A percentile compares a stretch with the other conserved stretches of the same genome.
These are phyloP conservation scores for Ogataea methanolica DNA, from an alignment of 805 yeast species.

Conservation along the genomic window DNA sequence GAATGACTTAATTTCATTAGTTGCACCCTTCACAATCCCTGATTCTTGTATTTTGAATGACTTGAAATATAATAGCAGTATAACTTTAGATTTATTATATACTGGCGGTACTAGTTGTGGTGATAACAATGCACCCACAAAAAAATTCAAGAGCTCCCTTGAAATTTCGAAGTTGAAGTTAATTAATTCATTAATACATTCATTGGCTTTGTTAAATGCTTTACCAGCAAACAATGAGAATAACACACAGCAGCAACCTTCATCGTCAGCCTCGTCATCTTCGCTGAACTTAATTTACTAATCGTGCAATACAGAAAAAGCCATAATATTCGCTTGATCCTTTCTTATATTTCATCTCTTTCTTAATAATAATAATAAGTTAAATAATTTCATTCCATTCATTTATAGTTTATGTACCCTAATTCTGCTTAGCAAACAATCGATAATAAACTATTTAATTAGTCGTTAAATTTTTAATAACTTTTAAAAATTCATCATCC, in stretches of 20 bases:
- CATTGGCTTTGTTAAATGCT: slow-evolving; percentile 10
- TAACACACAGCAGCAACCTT: no score
- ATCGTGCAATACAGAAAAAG: no score
- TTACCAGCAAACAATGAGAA: not conserved
- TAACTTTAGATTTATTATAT: slow-evolving; percentile 8
- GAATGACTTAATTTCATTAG: slow-evolving; percentile 18
- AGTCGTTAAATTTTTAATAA: slow-evolving; percentile 5
- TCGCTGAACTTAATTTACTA: not conserved
- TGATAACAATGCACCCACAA: not conserved
- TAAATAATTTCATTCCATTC: no score
- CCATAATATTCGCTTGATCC: no score
- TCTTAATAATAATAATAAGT: no score
- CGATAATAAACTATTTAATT: not conserved
- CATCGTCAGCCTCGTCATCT: not conserved
- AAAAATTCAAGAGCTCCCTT: slow-evolving; percentile 1
- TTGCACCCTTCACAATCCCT: slow-evolving; percentile 21
- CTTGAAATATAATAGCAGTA: slow-evolving; percentile 6
- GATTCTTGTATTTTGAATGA: slow-evolving; percentile 8
- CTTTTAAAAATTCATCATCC: slow-evolving; percentile 24
- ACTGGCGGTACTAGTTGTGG: slow-evolving; percentile 6
- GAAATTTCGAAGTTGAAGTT: slow-evolving; percentile 10
- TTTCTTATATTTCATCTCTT: no score
- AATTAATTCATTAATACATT: slow-evolving; percentile 4
- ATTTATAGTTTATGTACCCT: not conserved
- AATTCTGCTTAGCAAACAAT: not conserved